Percentiles rank a stretch among this genome's conserved stretches.
Conservation (phyloP, 2,329 filamentous ascomycete species). For the Talaromyces sp. region DNA sequence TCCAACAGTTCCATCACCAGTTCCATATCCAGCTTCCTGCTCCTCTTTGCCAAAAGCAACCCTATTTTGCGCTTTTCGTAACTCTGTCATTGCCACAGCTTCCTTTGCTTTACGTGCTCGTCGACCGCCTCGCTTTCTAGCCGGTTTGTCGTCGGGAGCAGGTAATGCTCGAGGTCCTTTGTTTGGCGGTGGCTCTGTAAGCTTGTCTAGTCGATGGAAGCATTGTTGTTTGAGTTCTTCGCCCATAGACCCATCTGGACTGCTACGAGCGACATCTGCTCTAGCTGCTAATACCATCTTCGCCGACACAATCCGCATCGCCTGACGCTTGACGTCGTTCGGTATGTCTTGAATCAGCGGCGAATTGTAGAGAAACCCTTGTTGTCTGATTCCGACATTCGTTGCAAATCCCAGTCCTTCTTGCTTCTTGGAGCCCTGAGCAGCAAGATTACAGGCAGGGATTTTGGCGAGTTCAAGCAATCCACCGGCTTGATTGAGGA, state of each 20-base stretch:
- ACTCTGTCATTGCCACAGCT: slow-evolving; percentile 91
- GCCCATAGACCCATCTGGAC: slow-evolving; percentile 76
- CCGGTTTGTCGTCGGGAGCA: slow-evolving; percentile 91
- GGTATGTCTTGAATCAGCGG: slow-evolving; percentile 83
- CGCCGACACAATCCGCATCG: slow-evolving; percentile 88
- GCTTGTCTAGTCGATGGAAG: slow-evolving; percentile 81
- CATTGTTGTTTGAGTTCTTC: slow-evolving; percentile 79
- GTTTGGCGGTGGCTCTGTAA: slow-evolving; percentile 87
- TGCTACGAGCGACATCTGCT: slow-evolving; percentile 80
- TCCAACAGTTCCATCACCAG: slow-evolving; percentile 78
- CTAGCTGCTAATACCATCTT: slow-evolving; percentile 93
- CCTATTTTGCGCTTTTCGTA: slow-evolving; percentile 92
- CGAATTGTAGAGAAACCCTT: slow-evolving; percentile 90
- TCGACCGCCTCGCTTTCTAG: slow-evolving; percentile 85
- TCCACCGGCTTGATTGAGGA: slow-evolving; percentile 92
- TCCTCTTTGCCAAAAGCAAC: slow-evolving; percentile 96
- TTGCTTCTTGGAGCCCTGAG: slow-evolving; percentile 85
- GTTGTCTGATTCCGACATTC: slow-evolving; percentile 84
- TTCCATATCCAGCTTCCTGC: slow-evolving; percentile 85
- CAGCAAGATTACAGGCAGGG: slow-evolving; percentile 86
- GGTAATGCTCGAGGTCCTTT: slow-evolving; percentile 83
- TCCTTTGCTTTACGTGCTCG: slow-evolving; percentile 93
- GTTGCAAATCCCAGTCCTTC: slow-evolving; percentile 80
- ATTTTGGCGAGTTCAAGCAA: slow-evolving; percentile 85
- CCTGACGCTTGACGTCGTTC: slow-evolving; percentile 83